Conservation (phyloP, 225 moss, liverwort and hornwort species). For the Straminergon stramineum region DNA sequence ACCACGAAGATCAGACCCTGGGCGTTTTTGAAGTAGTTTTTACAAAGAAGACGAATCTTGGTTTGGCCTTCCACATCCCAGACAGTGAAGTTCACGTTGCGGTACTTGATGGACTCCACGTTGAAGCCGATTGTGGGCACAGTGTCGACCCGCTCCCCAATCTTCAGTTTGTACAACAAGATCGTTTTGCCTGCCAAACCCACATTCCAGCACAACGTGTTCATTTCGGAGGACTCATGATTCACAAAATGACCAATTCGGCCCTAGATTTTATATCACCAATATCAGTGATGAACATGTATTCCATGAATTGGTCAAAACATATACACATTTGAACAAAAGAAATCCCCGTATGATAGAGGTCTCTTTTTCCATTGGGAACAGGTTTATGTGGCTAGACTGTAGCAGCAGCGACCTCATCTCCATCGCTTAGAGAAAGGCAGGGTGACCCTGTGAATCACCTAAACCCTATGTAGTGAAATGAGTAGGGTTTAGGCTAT, state of each 20-base stretch:
- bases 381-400: background rate
- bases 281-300: background rate
- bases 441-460: too few species aligned
- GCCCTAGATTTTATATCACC: too few species aligned
- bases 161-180: too few species aligned
- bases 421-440: too few species aligned
- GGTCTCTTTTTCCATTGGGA: background rate
- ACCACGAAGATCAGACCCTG: slow-evolving; percentile 33
- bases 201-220: background rate
- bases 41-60: slow-evolving; percentile 26
- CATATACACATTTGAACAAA: too few species aligned
- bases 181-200: background rate
- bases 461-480: too few species aligned
- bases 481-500: too few species aligned
- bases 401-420: too few species aligned
- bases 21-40: slow-evolving; percentile 18
- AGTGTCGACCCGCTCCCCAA: too few species aligned
- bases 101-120: background rate
- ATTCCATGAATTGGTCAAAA: background rate
- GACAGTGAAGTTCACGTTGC: slow-evolving; percentile 44
- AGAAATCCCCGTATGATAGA: too few species aligned
- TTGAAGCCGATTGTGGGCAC: too few species aligned
- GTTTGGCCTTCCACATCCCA: slow-evolving; percentile 44
- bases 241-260: background rate
- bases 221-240: background rate